A percentile compares a stretch with the other conserved stretches of the same genome.
These are phyloP conservation scores for Phytophthora citricola DNA, from an alignment of 352 stramenopile genomes.

Conservation along the genomic window DNA sequence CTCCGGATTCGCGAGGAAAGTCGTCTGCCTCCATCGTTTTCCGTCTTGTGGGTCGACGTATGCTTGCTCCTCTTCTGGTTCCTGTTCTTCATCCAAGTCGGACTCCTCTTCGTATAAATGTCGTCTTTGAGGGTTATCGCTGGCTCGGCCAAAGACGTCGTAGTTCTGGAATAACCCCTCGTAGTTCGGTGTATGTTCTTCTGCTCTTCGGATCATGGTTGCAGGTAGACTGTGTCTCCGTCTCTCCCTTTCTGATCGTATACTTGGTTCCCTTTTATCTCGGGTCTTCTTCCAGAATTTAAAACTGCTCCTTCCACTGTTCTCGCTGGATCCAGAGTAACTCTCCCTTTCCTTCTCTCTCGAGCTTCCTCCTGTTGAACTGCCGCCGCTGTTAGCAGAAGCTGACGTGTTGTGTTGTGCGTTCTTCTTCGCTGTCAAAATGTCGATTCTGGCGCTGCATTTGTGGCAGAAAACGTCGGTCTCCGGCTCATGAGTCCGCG, in stretches of 20 bases:
- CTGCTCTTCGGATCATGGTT: constrained; percentile 9
- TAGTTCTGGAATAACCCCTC: constrained; percentile 48
- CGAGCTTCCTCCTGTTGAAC: constrained; percentile 27
- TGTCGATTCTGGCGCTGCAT: constrained; percentile 41
- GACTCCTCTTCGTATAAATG: not conserved
- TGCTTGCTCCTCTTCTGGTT: constrained; percentile 31
- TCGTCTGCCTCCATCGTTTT: constrained; percentile 30
- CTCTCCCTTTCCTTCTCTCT: constrained; percentile 25
- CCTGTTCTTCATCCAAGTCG: constrained; percentile 16
- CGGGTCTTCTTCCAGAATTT: constrained; percentile 39
- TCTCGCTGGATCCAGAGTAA: constrained; percentile 23
- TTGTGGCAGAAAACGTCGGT: constrained; percentile 50
- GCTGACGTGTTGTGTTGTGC: constrained; percentile 14
- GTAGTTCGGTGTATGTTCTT: constrained; percentile 45
- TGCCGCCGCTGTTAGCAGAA: constrained; percentile 21
- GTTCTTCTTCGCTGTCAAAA: constrained; percentile 31
- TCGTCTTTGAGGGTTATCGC: constrained; percentile 7
- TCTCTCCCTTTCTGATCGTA: constrained; percentile 6
- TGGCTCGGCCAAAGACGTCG: constrained; percentile 23
- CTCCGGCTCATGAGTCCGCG: constrained; percentile 36
- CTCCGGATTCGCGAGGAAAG: constrained; percentile 30
- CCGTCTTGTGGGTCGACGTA: constrained; percentile 12
- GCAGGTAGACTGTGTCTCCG: constrained; percentile 20
- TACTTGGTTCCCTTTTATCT: constrained; percentile 1
- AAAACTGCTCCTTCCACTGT: constrained; percentile 11